A percentile compares a stretch with the other conserved stretches of the same genome.
Conservation (phyloP, 768 basidiomycete species). For the Lentinula aciculospora region DNA sequence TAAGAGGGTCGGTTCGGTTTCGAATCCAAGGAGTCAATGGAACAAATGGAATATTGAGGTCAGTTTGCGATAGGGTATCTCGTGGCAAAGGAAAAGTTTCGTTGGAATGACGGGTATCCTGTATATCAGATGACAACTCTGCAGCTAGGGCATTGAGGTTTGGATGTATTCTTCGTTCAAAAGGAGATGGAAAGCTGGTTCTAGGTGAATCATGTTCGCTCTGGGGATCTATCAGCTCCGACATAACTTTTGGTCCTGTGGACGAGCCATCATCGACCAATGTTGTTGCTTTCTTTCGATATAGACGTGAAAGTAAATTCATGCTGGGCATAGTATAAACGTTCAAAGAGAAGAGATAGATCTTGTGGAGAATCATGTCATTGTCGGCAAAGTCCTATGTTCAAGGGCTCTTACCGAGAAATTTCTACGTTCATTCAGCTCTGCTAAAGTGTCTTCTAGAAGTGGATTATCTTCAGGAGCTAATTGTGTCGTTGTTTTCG, state of each 20-base stretch:
- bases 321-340: background rate
- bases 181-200: background rate
- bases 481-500: background rate
- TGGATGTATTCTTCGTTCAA: constrained; percentile 7
- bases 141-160: constrained; percentile 6
- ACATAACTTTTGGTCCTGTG: background rate
- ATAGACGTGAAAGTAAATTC: background rate
- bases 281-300: background rate
- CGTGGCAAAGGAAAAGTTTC: background rate
- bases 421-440: constrained; percentile 5
- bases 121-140: background rate
- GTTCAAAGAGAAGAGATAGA: background rate
- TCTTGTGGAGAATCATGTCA: background rate
- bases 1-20: background rate
- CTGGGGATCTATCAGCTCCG: background rate
- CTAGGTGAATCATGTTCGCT: background rate
- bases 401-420: background rate
- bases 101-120: background rate
- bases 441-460: background rate
- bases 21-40: constrained; percentile 3
- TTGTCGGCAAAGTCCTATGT: background rate
- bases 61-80: background rate
- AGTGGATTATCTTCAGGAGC: background rate
- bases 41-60: background rate
- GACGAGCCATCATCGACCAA: background rate